Conservation (phyloP, 1,284 basidiomycete genomes). For the Ustanciosporium gigantosporum region DNA sequence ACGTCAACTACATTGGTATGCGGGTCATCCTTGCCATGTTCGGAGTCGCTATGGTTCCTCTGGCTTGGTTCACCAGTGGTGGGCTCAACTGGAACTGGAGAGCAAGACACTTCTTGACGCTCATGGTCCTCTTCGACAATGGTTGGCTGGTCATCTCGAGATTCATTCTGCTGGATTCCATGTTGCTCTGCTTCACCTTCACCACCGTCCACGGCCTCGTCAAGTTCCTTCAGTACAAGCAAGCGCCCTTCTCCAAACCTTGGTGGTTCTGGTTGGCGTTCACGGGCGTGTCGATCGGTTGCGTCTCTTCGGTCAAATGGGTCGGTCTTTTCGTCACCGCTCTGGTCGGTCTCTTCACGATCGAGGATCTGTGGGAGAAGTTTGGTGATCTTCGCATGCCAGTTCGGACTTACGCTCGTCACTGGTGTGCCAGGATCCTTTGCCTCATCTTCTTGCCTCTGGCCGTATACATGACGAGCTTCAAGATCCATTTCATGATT, state of each 20-base stretch:
- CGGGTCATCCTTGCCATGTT: slow-evolving; percentile 90
- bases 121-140: slow-evolving; percentile 89
- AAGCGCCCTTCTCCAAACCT: slow-evolving; percentile 80
- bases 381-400: slow-evolving; percentile 94
- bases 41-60: slow-evolving; percentile 90
- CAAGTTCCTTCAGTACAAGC: slow-evolving; percentile 93
- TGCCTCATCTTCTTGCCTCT: slow-evolving; percentile 89
- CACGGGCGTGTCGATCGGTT: slow-evolving; percentile 90
- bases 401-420: slow-evolving; percentile 78
- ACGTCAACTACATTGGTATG: slow-evolving; percentile 91
- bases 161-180: slow-evolving; percentile 95
- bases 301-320: slow-evolving; percentile 96
- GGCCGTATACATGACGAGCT: slow-evolving; percentile 86
- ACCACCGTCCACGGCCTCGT: slow-evolving; percentile 91
- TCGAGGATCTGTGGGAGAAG: slow-evolving; percentile 98
- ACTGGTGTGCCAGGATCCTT: slow-evolving; percentile 84
- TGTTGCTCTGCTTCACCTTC: slow-evolving; percentile 97
- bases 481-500: slow-evolving; percentile 95
- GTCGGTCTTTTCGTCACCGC: slow-evolving; percentile 93
- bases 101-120: slow-evolving; percentile 84
- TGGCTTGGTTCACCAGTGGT: slow-evolving; percentile 95
- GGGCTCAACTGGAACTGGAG: slow-evolving; percentile 89
- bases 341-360: slow-evolving; percentile 90
- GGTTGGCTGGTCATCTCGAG: slow-evolving; percentile 95
- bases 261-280: slow-evolving; percentile 96